Conservation (phyloP, 805 yeast genomes). For the Zygosaccharomyces pseudorouxii region DNA sequence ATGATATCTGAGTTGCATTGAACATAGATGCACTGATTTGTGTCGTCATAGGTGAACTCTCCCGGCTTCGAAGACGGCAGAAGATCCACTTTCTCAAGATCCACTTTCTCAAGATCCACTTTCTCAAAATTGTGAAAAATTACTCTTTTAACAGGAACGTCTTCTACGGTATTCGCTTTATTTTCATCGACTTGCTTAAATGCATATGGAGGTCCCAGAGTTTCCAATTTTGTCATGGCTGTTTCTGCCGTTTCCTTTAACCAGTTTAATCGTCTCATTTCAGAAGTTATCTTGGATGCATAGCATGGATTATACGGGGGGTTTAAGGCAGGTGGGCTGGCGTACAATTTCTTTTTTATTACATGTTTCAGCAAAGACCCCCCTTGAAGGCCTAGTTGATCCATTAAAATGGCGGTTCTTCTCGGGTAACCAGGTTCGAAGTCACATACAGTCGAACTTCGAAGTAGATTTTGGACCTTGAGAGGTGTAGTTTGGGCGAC, state of each 20-base stretch:
- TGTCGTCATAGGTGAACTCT: slow-evolving; percentile 27
- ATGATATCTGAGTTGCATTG: slow-evolving; percentile 45
- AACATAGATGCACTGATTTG: slow-evolving; percentile 33
- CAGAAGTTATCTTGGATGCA: slow-evolving; percentile 52
- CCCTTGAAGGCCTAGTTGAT: slow-evolving; percentile 55
- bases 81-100: slow-evolving; percentile 17
- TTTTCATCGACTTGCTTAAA: slow-evolving; percentile 37
- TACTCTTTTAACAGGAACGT: slow-evolving; percentile 41
- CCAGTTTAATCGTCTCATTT: slow-evolving; percentile 49
- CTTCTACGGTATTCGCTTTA: slow-evolving; percentile 26
- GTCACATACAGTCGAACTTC: slow-evolving; percentile 36
- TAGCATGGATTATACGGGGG: slow-evolving; percentile 32
- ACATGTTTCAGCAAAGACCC: slow-evolving; percentile 51
- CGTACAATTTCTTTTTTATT: slow-evolving; percentile 35
- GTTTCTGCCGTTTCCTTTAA: slow-evolving; percentile 31
- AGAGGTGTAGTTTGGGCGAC: slow-evolving; percentile 49
- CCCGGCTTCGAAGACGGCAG: slow-evolving; percentile 24
- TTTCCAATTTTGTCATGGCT: slow-evolving; percentile 42
- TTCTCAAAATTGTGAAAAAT: slow-evolving; percentile 41
- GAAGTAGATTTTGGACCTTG: slow-evolving; percentile 12
- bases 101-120: slow-evolving; percentile 1
- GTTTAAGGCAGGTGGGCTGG: slow-evolving; percentile 12
- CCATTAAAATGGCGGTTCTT: slow-evolving; percentile 36
- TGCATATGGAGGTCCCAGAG: slow-evolving; percentile 55
- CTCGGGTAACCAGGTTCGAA: slow-evolving; percentile 41